Base-by-base conservation (phyloP, 2,329 filamentous ascomycete species). In the Gnomoniopsis sp. region DNA sequence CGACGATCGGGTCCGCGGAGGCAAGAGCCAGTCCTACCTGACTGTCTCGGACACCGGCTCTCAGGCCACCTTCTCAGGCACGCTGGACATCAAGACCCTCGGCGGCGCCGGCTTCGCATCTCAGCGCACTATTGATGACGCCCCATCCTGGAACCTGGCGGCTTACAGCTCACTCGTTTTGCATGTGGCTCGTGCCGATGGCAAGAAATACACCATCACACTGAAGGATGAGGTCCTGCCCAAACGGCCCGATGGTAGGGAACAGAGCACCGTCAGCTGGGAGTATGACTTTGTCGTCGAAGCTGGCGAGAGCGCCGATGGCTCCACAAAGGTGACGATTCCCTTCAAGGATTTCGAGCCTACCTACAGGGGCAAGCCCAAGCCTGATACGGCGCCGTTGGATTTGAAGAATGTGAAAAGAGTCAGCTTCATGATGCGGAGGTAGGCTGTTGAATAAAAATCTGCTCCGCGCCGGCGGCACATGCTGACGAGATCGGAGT, bases 91-190 rank as follows among this genome's bases (percentile, higher is more conserved):
- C n/a, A 79, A 81, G 3, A 75, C 82, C 1, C 71, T 90, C 1
- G 90, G 90, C 26, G 90, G 89, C 33, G 90, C 91, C 1, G 91
- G 91, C 6, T 95, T 96, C 69, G 90, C 90, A 11, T 90, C 87
- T 4, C 91, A 93, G 70, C 83, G 88, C 49, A 91, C 88, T 4
- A 79, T 78, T 3, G 64, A 64, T 22, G 43, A 19, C 38, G 34
- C 49, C n/a, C 54, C 57, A 1, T 44, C 41, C 2, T 57, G 62
- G 44, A 60, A 68, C 57, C 46, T 68, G 21, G 62, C 64, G 6
- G 62, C 43, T 26, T 66, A 62, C 43, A 83, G 85, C 8, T 74
- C 80, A 43, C 72, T 79, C 15, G 73, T 74, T 23, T 89, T 88
- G 81, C 82, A 95, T 66, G 73, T 95, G n/a, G 55, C 55, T 15